These are phyloP conservation scores for Glaciozyma martinii DNA, from an alignment of 768 basidiomycete genomes.

Conservation along the genomic window DNA sequence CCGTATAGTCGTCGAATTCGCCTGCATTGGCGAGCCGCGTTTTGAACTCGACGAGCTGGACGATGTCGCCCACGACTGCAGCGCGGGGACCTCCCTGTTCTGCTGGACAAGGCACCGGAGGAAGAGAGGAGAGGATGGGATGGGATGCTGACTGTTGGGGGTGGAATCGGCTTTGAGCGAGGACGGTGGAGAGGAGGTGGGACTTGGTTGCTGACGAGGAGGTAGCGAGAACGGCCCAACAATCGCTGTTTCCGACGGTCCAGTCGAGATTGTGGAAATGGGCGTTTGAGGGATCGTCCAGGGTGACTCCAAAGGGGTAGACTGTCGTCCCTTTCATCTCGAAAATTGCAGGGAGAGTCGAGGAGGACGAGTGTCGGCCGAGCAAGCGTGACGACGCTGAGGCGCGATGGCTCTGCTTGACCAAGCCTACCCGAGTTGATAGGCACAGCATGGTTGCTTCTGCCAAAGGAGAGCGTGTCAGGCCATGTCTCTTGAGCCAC, in stretches of 20 bases:
- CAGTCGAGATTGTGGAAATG: conserved; percentile 5
- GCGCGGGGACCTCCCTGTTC: conserved; percentile 16
- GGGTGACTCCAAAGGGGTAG: conserved; percentile 21
- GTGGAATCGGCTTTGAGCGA: conserved; percentile 14
- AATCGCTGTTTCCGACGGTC: conserved; percentile 10
- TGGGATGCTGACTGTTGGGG: conserved; percentile 32
- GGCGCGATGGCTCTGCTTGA: background rate
- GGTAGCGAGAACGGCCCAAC: conserved; percentile 24
- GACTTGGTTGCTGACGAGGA: conserved; percentile 5
- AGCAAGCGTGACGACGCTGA: background rate
- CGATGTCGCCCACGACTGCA: conserved; percentile 19
- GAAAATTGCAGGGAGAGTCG: conserved; percentile 11
- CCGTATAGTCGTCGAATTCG: conserved; percentile 85
- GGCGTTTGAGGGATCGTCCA: conserved; percentile 7
- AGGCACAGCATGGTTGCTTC: too few relatives aligned
- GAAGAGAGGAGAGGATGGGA: conserved; percentile 15
- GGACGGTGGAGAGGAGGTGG: conserved; percentile 13
- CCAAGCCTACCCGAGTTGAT: too few relatives aligned
- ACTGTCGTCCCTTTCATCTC: conserved; percentile 1
- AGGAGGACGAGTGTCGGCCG: background rate
- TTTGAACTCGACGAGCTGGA: conserved; percentile 32
- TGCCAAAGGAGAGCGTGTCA: too few relatives aligned
- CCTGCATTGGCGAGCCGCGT: conserved; percentile 45
- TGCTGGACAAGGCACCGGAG: background rate
- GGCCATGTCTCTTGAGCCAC: too few relatives aligned